Evolutionary conservation across 1,139 yeast species (phyloP).

Genomic region (Ogataea hybrid): DNA sequence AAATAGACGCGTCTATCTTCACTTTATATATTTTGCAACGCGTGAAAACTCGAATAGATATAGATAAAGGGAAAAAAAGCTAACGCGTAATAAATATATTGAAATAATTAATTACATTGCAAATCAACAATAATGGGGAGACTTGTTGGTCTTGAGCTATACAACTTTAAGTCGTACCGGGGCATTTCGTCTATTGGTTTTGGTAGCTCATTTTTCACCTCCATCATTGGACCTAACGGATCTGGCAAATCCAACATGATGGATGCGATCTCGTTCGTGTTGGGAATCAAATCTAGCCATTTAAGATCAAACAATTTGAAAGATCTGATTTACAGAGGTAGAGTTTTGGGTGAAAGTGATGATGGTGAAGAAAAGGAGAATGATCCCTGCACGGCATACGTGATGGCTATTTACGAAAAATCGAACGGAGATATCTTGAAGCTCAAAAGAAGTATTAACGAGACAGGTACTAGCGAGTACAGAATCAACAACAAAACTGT

Average conservation of each 20-base stretch:
- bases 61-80: background rate
- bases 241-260: slow-evolving; percentile 97
- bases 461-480: slow-evolving; percentile 66
- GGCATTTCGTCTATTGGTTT: slow-evolving; percentile 78
- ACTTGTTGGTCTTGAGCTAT: slow-evolving; percentile 67
- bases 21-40: slow-evolving; percentile 2
- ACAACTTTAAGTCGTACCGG: slow-evolving; percentile 87
- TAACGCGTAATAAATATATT: slow-evolving; percentile 7
- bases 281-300: slow-evolving; percentile 79
- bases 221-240: slow-evolving; percentile 97
- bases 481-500: slow-evolving; percentile 62
- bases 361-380: slow-evolving; percentile 25
- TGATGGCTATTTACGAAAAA: slow-evolving; percentile 73
- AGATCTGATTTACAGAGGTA: slow-evolving; percentile 81
- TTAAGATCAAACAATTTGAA: slow-evolving; percentile 71
- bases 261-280: slow-evolving; percentile 96
- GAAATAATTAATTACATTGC: too few species aligned
- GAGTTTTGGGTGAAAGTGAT: slow-evolving; percentile 32
- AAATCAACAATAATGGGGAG: slow-evolving; percentile 57
- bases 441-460: slow-evolving; percentile 54
- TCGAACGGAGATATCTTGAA: slow-evolving; percentile 52
- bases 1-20: slow-evolving; percentile 1
- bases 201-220: slow-evolving; percentile 80
- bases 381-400: slow-evolving; percentile 69
- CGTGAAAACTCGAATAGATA: slow-evolving; percentile 5